Evolutionary conservation across 169 alveolate species (phyloP).

Genomic region (Toxoplasma gondii): DNA sequence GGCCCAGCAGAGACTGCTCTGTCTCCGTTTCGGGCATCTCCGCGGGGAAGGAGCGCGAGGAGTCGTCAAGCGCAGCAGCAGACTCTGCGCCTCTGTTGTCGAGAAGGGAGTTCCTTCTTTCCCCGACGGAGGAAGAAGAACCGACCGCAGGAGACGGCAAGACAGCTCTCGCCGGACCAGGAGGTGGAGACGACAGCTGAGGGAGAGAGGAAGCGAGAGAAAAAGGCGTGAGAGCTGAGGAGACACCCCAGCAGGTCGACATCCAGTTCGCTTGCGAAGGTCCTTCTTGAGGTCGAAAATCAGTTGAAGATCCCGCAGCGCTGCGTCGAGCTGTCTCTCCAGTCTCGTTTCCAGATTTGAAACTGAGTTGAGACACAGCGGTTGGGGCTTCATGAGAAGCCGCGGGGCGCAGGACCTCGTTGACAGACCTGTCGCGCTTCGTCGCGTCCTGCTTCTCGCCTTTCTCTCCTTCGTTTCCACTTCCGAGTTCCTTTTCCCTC

Average conservation of each 20-base stretch:
- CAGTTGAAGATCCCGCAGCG: neutral
- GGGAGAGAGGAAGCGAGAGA: neutral
- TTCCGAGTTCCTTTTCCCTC: neutral
- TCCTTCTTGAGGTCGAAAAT: neutral
- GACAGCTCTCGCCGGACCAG: neutral
- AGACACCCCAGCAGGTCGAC: slow-evolving; percentile 11
- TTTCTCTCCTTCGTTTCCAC: neutral
- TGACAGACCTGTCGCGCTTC: neutral
- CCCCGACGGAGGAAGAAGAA: neutral
- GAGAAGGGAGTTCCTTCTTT: no score
- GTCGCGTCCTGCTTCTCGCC: neutral
- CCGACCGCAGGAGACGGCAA: neutral
- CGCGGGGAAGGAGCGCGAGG: neutral
- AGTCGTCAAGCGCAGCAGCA: neutral
- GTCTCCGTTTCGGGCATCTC: neutral
- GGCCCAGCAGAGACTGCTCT: neutral
- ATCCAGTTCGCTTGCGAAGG: neutral
- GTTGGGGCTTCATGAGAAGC: no score
- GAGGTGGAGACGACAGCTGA: neutral
- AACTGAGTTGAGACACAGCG: no score
- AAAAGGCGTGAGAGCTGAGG: neutral
- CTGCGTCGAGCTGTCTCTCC: no score
- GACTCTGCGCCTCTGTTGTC: neutral
- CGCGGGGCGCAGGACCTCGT: neutral
- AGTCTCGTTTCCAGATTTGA: no score